Base-by-base conservation (phyloP, 202 grass and related monocot species). In the Eragrostis tef region DNA sequence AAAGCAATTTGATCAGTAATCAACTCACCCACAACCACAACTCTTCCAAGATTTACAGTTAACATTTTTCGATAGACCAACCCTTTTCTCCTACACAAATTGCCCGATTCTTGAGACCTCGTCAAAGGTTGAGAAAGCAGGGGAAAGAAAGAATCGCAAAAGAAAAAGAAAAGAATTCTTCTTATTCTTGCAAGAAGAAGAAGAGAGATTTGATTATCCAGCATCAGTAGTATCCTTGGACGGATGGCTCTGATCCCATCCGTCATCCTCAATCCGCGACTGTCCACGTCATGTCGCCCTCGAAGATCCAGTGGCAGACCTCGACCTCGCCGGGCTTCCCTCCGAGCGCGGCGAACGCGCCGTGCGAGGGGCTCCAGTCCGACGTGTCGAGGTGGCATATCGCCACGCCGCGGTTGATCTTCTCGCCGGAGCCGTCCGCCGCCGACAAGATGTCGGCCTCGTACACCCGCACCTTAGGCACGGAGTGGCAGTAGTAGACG, bases 301-400 rank as follows among this genome's bases (percentile, higher is more conserved):
- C 85, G 56, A 97, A 97, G 81, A 97, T 97, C 94, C 94, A 97
- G 79, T 97, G 94, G 76, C 94, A 97, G 5, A 97, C 91, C 86
- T 97, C 94, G 3, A 89, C 77, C 82, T 93, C 63, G 43, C 94
- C 94, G 11, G 94, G 94, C 73, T 86, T 82, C 9, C 89, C 88
- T 2, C 91, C 88, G 1, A 97, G 89, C 5, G 85, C 84, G 26
- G 70, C 36, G 83, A 97, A 97, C 12, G 94, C 91, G 11, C 94
- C 94, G 48, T 97, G 94, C 3, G 11, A 12, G 16, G 87, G 51
- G 71, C 94, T 93, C 94, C 94, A 97, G 6, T 89, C 94, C 0
- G 94, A 97, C 44, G 94, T 97, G 87, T 97, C 94, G 15, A 97
- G 70, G 82, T 97, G 94, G 82, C 94, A 97, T 54, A 97, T 97